Evolutionary conservation across 352 stramenopile genomes (phyloP), one percentile per base, ranked within the genome.

Genomic region (Pythium guiyangense): DNA sequence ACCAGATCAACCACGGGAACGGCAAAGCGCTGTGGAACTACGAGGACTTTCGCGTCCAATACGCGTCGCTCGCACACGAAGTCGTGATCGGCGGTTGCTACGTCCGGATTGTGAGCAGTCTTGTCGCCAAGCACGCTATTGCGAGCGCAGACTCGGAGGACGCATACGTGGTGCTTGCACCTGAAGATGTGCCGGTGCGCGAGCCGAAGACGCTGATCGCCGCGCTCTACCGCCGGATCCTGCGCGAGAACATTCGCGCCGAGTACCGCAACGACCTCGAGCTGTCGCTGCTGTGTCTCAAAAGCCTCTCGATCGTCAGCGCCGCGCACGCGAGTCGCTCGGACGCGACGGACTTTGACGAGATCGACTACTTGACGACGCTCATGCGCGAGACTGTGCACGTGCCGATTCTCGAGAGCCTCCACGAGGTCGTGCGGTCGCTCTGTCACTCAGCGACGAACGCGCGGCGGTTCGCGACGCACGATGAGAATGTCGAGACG

Each of bases 21-120:
- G 81, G 87, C 50, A 84, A 90, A 54, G 84, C 94, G 34, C 74
- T 92, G 17, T 99, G 96, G 96, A 99, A 99, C 63, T 94, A 97
- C 58, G 90, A 98, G 69, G 92, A 98, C 68, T 99, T 98, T 56
- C 61, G 54, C 15, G 90, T 99, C 14, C 64, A 84, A 2, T 99
- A 98, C 66, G 57, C 79, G 26, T 97, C 86, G 31, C 68, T 99
- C 8, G 65, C 71, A 14, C 69, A 84, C 25, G 93, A 98, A 66
- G 60, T 96, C 2, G 62, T 87, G 25, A 90, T 98, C 31, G 93
- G 90, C 26, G 89, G 78, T 25, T 90, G 90, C 46, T 98, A 98
- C 62, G 76, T 98, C 17, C 71, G 84, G 20, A 74, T 90, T 22
- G 50, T 92, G 22, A 70, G 73, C 37, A 64, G 59, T 22, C 70